Conservation (phyloP, 805 yeast species). For the Lachancea nothofagi region DNA sequence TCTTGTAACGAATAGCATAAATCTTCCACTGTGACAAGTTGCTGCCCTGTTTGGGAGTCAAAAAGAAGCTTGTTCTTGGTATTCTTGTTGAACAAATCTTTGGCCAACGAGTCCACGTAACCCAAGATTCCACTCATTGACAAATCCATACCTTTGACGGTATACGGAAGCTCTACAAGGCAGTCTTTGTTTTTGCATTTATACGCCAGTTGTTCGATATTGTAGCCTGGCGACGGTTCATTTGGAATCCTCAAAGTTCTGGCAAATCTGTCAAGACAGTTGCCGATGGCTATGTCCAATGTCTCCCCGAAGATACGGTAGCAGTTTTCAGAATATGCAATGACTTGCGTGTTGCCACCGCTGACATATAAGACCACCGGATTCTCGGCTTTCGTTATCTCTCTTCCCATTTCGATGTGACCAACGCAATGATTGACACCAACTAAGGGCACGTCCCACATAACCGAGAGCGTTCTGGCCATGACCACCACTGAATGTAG, state of each 20-base stretch:
- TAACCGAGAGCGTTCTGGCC: constrained; percentile 74
- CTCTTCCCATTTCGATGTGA: constrained; percentile 98
- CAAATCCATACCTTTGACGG: constrained; percentile 97
- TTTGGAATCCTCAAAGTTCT: constrained; percentile 83
- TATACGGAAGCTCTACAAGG: constrained; percentile 79
- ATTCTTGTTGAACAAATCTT: constrained; percentile 50
- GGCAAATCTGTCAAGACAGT: constrained; percentile 94
- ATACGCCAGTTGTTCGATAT: constrained; percentile 90
- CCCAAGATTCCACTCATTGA: constrained; percentile 95
- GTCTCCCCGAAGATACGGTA: constrained; percentile 99
- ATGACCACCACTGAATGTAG: constrained; percentile 87
- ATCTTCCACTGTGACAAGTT: constrained; percentile 70
- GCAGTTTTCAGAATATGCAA: constrained; percentile 89
- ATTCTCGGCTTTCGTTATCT: constrained; percentile 94
- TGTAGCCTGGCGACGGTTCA: constrained; percentile 95
- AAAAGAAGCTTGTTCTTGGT: constrained; percentile 37
- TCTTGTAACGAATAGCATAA: constrained; percentile 92
- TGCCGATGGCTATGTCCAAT: constrained; percentile 94
- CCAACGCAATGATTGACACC: constrained; percentile 98
- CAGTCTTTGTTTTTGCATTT: constrained; percentile 41
- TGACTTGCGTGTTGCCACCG: constrained; percentile 98
- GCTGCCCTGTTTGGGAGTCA: constrained; percentile 37
- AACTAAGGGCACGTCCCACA: constrained; percentile 80
- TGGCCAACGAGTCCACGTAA: constrained; percentile 72
- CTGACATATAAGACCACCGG: constrained; percentile 96